Percentiles rank a stretch among this genome's conserved stretches.
Conservation (phyloP, 495 filamentous ascomycete species). For the Penicillium cinerascens region DNA sequence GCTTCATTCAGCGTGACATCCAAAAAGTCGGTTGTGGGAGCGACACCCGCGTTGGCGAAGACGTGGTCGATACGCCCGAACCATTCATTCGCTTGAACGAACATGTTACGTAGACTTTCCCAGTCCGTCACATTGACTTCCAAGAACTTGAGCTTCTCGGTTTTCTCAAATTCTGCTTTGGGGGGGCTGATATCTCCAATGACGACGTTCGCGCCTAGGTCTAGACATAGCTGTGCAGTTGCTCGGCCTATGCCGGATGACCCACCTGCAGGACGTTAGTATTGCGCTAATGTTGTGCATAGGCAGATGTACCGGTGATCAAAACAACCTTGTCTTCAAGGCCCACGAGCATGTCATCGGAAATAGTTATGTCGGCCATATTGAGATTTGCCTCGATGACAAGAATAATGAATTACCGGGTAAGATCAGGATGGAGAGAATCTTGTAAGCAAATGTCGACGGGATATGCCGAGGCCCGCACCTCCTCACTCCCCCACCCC, state of each 20-base stretch:
- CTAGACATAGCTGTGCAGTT: slow-evolving; percentile 42
- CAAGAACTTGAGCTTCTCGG: slow-evolving; percentile 25
- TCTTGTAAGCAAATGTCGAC: no score
- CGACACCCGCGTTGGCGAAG: slow-evolving; percentile 49
- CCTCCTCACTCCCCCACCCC: neutral
- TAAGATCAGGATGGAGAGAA: no score
- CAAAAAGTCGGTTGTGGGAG: slow-evolving; percentile 35
- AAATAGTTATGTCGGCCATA: slow-evolving; percentile 13
- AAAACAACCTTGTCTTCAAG: slow-evolving; percentile 46
- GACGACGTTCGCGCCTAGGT: slow-evolving; percentile 43
- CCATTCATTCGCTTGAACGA: slow-evolving; percentile 31
- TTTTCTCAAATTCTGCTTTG: slow-evolving; percentile 17
- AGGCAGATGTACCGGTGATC: slow-evolving; percentile 44
- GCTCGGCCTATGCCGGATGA: slow-evolving; percentile 50
- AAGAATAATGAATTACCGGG: neutral
- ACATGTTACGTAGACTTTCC: slow-evolving; percentile 36
- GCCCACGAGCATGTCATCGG: slow-evolving; percentile 6
- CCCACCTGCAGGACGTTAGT: slow-evolving; percentile 31
- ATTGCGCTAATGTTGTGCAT: neutral
- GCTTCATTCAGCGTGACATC: slow-evolving; percentile 37
- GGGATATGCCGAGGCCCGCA: neutral
- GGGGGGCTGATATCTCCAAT: slow-evolving; percentile 37
- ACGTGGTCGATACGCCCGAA: slow-evolving; percentile 49
- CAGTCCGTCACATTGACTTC: slow-evolving; percentile 42
- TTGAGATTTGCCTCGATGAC: neutral